phyloP scores from a whole-genome alignment of 176 grass and related monocot genomes.

The Bolboschoenus planiculmis region DNA sequence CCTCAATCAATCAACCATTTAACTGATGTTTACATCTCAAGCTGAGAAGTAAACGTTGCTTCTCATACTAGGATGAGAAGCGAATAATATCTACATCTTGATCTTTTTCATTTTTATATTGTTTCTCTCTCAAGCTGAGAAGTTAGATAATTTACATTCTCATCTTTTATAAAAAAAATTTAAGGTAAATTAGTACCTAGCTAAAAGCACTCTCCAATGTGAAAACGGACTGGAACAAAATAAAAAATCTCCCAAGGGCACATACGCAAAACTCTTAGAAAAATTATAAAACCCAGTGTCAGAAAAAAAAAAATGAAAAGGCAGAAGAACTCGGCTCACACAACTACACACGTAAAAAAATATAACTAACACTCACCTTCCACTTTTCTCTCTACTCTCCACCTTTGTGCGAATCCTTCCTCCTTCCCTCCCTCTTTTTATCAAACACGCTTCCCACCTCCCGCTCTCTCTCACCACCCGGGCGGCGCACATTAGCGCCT shows the following conservation, averaged over 20 bases:
- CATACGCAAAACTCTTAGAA: not conserved
- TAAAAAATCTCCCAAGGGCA: not conserved
- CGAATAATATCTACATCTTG: too few species aligned
- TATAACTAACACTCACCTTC: slow-evolving; percentile 18
- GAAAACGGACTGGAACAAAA: not conserved
- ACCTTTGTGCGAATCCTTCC: not conserved
- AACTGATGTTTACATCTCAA: too few species aligned
- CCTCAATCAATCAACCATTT: too few species aligned
- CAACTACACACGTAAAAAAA: not conserved
- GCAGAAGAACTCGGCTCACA: not conserved
- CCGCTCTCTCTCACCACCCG: slow-evolving; percentile 7
- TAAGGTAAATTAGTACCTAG: too few species aligned
- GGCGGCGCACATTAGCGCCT: slow-evolving; percentile 19
- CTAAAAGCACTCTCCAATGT: too few species aligned
- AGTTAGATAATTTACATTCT: too few species aligned
- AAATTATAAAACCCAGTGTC: not conserved
- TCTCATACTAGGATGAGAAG: too few species aligned
- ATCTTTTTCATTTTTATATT: too few species aligned
- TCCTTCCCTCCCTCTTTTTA: not conserved
- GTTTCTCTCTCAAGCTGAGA: too few species aligned
- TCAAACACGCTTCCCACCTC: slow-evolving; percentile 26
- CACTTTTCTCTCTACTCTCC: not conserved
- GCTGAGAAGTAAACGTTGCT: too few species aligned
- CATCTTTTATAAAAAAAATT: too few species aligned
- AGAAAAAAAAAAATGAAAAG: not conserved